phyloP scores from a whole-genome alignment of 805 yeast species.

The Wickerhamiella kurtzmanii region DNA sequence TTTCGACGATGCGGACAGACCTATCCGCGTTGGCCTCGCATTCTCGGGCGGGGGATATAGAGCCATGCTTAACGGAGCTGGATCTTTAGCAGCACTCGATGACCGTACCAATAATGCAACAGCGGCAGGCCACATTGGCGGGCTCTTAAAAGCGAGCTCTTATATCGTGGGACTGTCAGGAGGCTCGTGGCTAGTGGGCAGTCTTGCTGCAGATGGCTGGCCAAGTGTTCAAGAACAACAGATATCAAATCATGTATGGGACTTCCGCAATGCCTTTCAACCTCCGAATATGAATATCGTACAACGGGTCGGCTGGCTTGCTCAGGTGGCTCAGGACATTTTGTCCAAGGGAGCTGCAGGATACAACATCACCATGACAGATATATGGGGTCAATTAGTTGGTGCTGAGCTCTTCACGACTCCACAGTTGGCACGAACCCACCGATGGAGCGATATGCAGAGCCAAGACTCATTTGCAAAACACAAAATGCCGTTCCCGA shows the following conservation, averaged over 20 bases:
- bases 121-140: slow-evolving; percentile 28
- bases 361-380: slow-evolving; percentile 46
- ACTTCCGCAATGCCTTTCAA: slow-evolving; percentile 16
- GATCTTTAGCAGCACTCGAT: slow-evolving; percentile 38
- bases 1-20: slow-evolving; percentile 11
- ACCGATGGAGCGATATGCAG: slow-evolving; percentile 40
- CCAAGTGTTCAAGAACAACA: slow-evolving; percentile 19
- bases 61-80: slow-evolving; percentile 44
- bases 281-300: slow-evolving; percentile 7
- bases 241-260: slow-evolving; percentile 18
- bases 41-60: slow-evolving; percentile 77
- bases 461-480: slow-evolving; percentile 43
- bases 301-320: neutral
- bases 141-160: slow-evolving; percentile 37
- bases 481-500: slow-evolving; percentile 51
- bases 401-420: slow-evolving; percentile 49
- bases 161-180: slow-evolving; percentile 57
- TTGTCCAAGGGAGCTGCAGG: slow-evolving; percentile 34
- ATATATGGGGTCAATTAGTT: slow-evolving; percentile 59
- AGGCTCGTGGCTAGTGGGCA: slow-evolving; percentile 54
- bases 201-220: slow-evolving; percentile 30
- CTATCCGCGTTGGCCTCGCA: slow-evolving; percentile 29
- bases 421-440: slow-evolving; percentile 38
- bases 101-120: slow-evolving; percentile 27
- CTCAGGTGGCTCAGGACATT: slow-evolving; percentile 1